These are phyloP conservation scores for Forsythia suspensa DNA, from an alignment of 257 asterid genomes.

Conservation along the genomic window DNA sequence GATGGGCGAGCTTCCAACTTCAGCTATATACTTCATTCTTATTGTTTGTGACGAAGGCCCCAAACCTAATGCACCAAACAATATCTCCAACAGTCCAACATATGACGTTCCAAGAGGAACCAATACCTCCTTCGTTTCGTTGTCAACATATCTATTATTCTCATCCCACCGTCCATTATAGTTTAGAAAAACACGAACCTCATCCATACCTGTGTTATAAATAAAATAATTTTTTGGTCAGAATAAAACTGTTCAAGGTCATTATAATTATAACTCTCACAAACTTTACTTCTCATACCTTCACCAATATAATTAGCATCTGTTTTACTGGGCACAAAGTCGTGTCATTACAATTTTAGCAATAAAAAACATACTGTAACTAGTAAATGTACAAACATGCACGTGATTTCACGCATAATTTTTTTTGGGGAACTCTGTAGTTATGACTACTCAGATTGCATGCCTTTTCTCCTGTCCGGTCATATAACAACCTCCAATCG, in stretches of 20 bases:
- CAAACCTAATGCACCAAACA: not conserved
- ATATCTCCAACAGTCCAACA: not conserved
- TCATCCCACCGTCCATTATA: not conserved
- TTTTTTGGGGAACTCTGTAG: not conserved
- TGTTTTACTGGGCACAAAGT: not conserved
- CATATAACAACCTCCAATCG: not conserved
- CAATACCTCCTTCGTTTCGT: not conserved
- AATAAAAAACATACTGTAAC: not conserved
- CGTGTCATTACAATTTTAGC: not conserved
- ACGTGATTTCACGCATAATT: not conserved
- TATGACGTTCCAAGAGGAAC: conserved; percentile 3
- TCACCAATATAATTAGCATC: not conserved
- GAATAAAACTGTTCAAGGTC: not conserved
- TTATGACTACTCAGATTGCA: not conserved
- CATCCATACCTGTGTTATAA: not conserved
- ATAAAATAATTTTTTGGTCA: not conserved
- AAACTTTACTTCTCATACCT: not conserved
- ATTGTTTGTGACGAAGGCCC: not conserved
- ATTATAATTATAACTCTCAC: not conserved
- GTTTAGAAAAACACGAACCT: not conserved
- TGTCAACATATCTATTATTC: not conserved
- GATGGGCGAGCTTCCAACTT: conserved; percentile 4
- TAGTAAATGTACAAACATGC: not conserved
- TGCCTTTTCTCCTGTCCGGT: not conserved
- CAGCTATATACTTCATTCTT: not conserved